These are phyloP conservation scores for Batrachochytrium dendrobatidis DNA, from an alignment of 371 early-diverging fungal genomes.

Conservation along the genomic window DNA sequence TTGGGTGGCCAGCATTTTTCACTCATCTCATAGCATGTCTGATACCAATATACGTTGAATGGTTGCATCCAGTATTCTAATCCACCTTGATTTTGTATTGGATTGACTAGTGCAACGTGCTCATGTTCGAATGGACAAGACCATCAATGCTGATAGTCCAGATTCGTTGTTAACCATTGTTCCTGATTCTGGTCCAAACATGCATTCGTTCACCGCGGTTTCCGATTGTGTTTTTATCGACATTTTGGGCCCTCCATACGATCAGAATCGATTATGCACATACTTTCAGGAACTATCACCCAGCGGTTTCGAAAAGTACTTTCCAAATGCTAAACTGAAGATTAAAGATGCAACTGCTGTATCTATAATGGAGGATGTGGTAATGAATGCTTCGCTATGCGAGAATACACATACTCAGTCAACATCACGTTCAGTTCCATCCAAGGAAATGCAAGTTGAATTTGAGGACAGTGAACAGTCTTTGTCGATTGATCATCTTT, in stretches of 20 bases:
- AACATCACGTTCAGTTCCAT: too few species aligned
- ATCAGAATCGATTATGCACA: slow-evolving; percentile 24
- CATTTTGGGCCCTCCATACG: slow-evolving; percentile 37
- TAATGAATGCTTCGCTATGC: too few species aligned
- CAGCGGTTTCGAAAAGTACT: neutral
- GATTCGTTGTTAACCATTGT: slow-evolving; percentile 24
- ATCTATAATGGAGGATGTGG: too few species aligned
- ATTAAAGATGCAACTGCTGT: neutral
- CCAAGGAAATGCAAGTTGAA: too few species aligned
- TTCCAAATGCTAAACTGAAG: neutral
- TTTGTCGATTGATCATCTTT: too few species aligned
- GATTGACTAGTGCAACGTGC: slow-evolving; percentile 4
- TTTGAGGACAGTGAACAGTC: too few species aligned
- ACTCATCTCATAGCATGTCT: too few species aligned
- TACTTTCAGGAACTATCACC: slow-evolving; percentile 18
- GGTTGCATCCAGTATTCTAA: too few species aligned
- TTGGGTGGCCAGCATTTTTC: too few species aligned
- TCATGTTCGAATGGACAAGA: slow-evolving; percentile 4
- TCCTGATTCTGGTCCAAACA: slow-evolving; percentile 24
- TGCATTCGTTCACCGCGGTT: slow-evolving; percentile 37
- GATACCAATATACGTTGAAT: too few species aligned
- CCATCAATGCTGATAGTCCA: slow-evolving; percentile 6
- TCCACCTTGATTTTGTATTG: too few species aligned
- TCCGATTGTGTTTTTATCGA: slow-evolving; percentile 40
- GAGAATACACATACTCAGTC: too few species aligned